phyloP scores from a whole-genome alignment of 1,139 yeast genomes.

The Debaryomyces udenii region DNA sequence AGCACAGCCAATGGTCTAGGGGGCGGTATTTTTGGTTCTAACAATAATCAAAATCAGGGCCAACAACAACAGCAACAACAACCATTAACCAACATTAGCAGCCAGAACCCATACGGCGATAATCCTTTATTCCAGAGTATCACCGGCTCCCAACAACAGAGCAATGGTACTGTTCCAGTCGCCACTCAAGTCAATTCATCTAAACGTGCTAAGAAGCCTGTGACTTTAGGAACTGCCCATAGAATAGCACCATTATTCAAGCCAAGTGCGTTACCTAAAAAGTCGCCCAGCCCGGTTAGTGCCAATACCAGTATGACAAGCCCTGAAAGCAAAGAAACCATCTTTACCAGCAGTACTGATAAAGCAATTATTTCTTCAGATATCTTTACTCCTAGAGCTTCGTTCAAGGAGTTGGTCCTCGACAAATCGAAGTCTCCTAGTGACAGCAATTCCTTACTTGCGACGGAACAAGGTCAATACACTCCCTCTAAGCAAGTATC shows the following conservation, averaged over 20 bases:
- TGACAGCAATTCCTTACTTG: constrained; percentile 12
- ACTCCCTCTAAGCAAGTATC: constrained; percentile 37
- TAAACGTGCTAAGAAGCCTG: constrained; percentile 52
- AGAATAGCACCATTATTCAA: constrained; percentile 55
- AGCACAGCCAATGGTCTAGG: constrained; percentile 15
- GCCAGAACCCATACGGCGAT: constrained; percentile 73
- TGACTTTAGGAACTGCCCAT: constrained; percentile 63
- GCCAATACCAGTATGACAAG: constrained; percentile 7
- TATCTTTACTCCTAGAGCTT: constrained; percentile 67
- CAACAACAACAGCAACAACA: constrained; percentile 30
- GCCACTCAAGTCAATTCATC: constrained; percentile 52
- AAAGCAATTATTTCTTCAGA: constrained; percentile 71
- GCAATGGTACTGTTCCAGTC: constrained; percentile 38
- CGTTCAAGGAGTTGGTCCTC: constrained; percentile 59
- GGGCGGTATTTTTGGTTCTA: constrained; percentile 25
- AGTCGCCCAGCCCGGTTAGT: constrained; percentile 11
- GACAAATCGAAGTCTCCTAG: constrained; percentile 38
- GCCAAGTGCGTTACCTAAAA: constrained; percentile 21
- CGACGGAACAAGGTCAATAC: constrained; percentile 12
- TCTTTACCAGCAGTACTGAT: constrained; percentile 51
- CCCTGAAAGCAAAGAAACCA: constrained; percentile 17
- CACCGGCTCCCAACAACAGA: constrained; percentile 26
- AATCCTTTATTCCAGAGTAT: constrained; percentile 63
- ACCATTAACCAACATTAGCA: constrained; percentile 47
- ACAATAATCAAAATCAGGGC: constrained; percentile 17